A percentile compares a stretch with the other conserved stretches of the same genome.
Evolutionary conservation across 768 basidiomycete species (phyloP).

Genomic region (Fomitopsis serialis): DNA sequence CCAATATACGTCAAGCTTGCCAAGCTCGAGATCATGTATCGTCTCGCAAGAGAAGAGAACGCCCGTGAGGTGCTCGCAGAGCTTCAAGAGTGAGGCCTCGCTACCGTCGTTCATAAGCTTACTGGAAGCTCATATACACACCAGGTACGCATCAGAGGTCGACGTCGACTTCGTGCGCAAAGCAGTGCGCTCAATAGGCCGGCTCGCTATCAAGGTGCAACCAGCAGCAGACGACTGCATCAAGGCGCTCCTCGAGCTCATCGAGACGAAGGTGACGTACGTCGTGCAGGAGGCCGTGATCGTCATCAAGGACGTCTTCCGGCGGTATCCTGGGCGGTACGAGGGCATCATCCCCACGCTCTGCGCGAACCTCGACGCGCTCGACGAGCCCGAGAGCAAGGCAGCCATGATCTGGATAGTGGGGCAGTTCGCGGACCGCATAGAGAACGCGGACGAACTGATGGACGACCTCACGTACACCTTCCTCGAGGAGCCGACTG

Average conservation of each 20-base stretch:
- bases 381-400: conserved; percentile 96
- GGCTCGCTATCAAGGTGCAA: conserved; percentile 96
- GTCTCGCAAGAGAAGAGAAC: conserved; percentile 92
- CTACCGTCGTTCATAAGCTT: background rate
- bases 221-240: conserved; percentile 88
- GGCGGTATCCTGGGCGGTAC: conserved; percentile 93
- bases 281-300: conserved; percentile 97
- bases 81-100: conserved; percentile 73
- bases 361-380: conserved; percentile 84
- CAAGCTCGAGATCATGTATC: conserved; percentile 98
- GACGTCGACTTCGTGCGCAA: conserved; percentile 98
- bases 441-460: conserved; percentile 93
- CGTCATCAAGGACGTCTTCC: conserved; percentile 97
- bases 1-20: conserved; percentile 98
- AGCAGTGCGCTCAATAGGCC: conserved; percentile 94
- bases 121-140: background rate
- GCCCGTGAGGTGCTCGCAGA: conserved; percentile 90
- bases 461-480: conserved; percentile 87
- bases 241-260: conserved; percentile 74
- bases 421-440: conserved; percentile 92
- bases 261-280: conserved; percentile 91
- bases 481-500: conserved; percentile 90
- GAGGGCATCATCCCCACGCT: conserved; percentile 93
- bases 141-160: conserved; percentile 94
- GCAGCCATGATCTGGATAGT: conserved; percentile 98